phyloP scores from a whole-genome alignment of 2,329 filamentous ascomycete genomes.

The Epichloe gansuensis region DNA sequence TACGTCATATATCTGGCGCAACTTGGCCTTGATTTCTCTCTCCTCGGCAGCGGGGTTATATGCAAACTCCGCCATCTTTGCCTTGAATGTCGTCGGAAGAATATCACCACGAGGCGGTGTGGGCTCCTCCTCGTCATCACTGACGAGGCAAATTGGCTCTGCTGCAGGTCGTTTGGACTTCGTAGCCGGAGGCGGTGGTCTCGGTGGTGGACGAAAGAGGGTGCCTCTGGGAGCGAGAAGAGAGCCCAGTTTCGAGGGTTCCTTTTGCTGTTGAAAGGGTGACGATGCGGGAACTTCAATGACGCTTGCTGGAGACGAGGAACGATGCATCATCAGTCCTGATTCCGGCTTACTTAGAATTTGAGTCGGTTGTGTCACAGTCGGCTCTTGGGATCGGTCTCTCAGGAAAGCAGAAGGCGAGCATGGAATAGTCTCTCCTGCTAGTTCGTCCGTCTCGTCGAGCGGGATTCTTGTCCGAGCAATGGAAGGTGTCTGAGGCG shows the following conservation, averaged over 20 bases:
- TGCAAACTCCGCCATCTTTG: constrained; percentile 25
- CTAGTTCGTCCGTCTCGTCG: constrained; percentile 33
- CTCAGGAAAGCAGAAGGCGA: constrained; percentile 26
- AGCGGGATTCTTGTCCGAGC: constrained; percentile 12
- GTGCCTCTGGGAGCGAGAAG: constrained; percentile 69
- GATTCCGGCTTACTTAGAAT: constrained; percentile 30
- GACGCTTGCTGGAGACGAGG: constrained; percentile 32
- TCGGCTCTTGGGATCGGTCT: constrained; percentile 11
- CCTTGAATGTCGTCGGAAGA: constrained; percentile 44
- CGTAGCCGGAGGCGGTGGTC: constrained; percentile 11
- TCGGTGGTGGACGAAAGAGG: constrained; percentile 43
- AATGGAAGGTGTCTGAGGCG: constrained; percentile 17
- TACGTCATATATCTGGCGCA: constrained; percentile 26
- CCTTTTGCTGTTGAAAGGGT: constrained; percentile 40
- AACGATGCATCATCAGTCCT: constrained; percentile 11
- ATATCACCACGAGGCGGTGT: constrained; percentile 48
- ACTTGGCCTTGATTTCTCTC: constrained; percentile 20
- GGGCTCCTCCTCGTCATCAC: constrained; percentile 33
- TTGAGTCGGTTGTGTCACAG: constrained; percentile 34
- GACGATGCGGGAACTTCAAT: constrained; percentile 88
- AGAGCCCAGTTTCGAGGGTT: constrained; percentile 29
- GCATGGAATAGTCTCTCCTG: constrained; percentile 33
- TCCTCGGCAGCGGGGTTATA: constrained; percentile 37
- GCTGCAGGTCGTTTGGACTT: constrained; percentile 24
- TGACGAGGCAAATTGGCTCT: constrained; percentile 34